Percentiles rank a stretch among this genome's conserved stretches.
These are phyloP conservation scores for Boletus albobrunnescens DNA, from an alignment of 1,284 basidiomycete genomes.

Conservation along the genomic window DNA sequence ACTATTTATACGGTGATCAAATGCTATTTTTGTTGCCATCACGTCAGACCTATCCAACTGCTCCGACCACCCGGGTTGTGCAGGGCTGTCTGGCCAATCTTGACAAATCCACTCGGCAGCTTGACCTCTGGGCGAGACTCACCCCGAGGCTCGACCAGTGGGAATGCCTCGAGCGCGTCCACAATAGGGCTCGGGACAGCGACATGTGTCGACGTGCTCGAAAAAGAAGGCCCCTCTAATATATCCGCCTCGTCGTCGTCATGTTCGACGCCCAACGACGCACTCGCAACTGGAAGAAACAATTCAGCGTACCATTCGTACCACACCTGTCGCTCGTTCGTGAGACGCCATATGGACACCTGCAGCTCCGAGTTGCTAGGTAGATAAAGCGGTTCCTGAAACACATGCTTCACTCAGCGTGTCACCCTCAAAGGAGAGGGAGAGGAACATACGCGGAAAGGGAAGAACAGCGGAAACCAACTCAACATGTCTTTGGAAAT, in stretches of 20 bases:
- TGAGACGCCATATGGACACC: slow-evolving; percentile 92
- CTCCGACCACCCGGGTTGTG: slow-evolving; percentile 89
- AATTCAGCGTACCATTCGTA: slow-evolving; percentile 98
- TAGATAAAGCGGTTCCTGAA: slow-evolving; percentile 86
- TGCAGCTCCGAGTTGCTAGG: slow-evolving; percentile 90
- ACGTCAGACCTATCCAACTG: slow-evolving; percentile 84
- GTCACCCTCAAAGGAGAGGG: background rate
- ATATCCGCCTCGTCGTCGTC: slow-evolving; percentile 9
- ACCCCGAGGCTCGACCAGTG: slow-evolving; percentile 18
- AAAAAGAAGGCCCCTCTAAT: slow-evolving; percentile 28
- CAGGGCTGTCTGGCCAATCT: slow-evolving; percentile 88
- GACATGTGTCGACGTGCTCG: slow-evolving; percentile 41
- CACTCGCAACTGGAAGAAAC: slow-evolving; percentile 64
- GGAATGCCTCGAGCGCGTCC: slow-evolving; percentile 52
- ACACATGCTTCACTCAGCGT: slow-evolving; percentile 2
- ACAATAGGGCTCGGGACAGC: slow-evolving; percentile 55
- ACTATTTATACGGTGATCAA: background rate
- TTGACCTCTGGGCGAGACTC: slow-evolving; percentile 18
- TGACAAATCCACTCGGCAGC: slow-evolving; percentile 49
- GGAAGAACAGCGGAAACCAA: slow-evolving; percentile 99
- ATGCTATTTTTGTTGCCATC: slow-evolving; percentile 13
- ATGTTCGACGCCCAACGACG: slow-evolving; percentile 17
- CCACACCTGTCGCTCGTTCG: slow-evolving; percentile 88
- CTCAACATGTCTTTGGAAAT: slow-evolving; percentile 94
- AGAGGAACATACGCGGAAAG: slow-evolving; percentile 62